phyloP scores from a whole-genome alignment of 2,329 filamentous ascomycete genomes.

The Arthrocladium fulminans region DNA sequence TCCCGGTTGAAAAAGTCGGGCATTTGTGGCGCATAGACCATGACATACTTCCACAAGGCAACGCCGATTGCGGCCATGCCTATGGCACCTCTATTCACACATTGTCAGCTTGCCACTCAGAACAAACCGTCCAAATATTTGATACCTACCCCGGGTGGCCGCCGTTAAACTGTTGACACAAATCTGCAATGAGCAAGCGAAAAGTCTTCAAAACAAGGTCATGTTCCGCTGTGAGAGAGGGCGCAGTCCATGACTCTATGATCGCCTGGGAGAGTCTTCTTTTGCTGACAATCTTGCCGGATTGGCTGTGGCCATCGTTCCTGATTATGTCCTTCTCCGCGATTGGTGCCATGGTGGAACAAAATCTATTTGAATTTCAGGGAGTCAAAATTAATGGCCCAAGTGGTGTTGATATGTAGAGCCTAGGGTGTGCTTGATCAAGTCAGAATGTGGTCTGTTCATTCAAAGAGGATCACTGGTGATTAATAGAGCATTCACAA shows the following conservation, averaged over 20 bases:
- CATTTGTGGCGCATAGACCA: constrained; percentile 51
- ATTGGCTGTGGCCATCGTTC: background rate
- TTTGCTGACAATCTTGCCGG: constrained; percentile 4
- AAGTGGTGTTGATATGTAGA: too few relatives aligned
- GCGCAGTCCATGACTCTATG: background rate
- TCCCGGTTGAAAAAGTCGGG: constrained; percentile 54
- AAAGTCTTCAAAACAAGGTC: constrained; percentile 53
- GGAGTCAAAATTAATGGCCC: too few relatives aligned
- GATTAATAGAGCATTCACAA: too few relatives aligned
- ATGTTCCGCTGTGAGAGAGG: constrained; percentile 16
- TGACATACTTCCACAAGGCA: constrained; percentile 53
- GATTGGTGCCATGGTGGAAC: constrained; percentile 1
- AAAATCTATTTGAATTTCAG: too few relatives aligned
- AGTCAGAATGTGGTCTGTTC: too few relatives aligned
- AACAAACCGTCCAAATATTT: background rate
- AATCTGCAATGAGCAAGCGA: constrained; percentile 55
- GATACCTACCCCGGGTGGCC: constrained; percentile 55
- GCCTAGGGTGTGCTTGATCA: too few relatives aligned
- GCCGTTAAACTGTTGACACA: constrained; percentile 61
- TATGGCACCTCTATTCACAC: constrained; percentile 41
- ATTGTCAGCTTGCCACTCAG: background rate
- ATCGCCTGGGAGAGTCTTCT: background rate
- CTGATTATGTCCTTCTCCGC: constrained; percentile 4
- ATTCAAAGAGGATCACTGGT: too few relatives aligned
- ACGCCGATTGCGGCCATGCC: constrained; percentile 56